Evolutionary conservation across 2,329 filamentous ascomycete species (phyloP).

Genomic region (Fusarium udum): DNA sequence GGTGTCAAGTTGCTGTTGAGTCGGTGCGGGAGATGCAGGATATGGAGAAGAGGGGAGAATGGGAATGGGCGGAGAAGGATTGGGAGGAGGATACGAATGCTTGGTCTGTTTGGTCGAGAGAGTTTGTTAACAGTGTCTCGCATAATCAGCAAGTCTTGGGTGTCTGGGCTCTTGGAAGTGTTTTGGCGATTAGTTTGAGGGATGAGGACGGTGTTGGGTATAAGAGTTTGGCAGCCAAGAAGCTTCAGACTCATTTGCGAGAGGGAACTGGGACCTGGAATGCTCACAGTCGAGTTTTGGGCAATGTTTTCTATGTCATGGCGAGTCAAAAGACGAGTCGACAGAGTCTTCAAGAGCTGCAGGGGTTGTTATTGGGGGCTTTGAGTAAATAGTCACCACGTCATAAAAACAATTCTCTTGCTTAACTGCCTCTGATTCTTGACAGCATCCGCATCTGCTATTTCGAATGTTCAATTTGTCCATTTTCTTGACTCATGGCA

Average conservation of each 20-base stretch:
- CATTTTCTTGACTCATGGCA: background rate
- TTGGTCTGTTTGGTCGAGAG: slow-evolving; percentile 78
- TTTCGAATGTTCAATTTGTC: background rate
- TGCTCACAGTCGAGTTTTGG: slow-evolving; percentile 63
- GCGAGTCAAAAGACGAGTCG: slow-evolving; percentile 57
- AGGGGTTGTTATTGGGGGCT: slow-evolving; percentile 29
- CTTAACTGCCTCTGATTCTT: background rate
- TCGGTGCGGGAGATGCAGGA: slow-evolving; percentile 67
- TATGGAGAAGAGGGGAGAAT: slow-evolving; percentile 66
- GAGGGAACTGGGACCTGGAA: slow-evolving; percentile 53
- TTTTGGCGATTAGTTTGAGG: slow-evolving; percentile 71
- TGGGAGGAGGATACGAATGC: slow-evolving; percentile 18
- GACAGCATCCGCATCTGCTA: background rate
- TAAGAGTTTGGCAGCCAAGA: slow-evolving; percentile 57
- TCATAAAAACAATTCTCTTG: background rate
- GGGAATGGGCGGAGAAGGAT: slow-evolving; percentile 53
- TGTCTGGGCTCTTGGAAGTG: slow-evolving; percentile 78
- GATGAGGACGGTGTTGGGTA: slow-evolving; percentile 56
- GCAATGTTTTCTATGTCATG: slow-evolving; percentile 69
- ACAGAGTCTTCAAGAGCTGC: slow-evolving; percentile 40
- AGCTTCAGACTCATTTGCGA: slow-evolving; percentile 52
- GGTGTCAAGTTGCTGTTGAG: slow-evolving; percentile 80
- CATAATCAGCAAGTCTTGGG: slow-evolving; percentile 65
- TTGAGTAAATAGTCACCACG: slow-evolving; percentile 7
- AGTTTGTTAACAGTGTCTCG: slow-evolving; percentile 69